Evolutionary conservation across 371 early-diverging fungal genomes (phyloP).

Genomic region (Lichtheimia corymbifera): DNA sequence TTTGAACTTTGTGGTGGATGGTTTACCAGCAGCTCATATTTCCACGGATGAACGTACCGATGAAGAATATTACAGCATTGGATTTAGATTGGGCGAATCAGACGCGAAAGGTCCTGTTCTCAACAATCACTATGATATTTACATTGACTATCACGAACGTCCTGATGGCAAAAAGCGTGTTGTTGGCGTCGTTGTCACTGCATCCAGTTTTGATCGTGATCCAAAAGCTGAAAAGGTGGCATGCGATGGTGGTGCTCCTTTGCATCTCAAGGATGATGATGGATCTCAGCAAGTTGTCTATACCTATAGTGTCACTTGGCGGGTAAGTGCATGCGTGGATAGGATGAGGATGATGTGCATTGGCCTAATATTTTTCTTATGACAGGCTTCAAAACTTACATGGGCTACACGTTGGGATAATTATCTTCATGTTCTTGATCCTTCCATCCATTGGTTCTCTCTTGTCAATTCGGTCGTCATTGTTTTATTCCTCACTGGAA

Average conservation of each 20-base stretch:
- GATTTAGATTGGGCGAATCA: slow-evolving; percentile 65
- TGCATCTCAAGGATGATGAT: slow-evolving; percentile 18
- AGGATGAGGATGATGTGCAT: neutral
- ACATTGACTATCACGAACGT: slow-evolving; percentile 79
- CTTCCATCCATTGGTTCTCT: slow-evolving; percentile 76
- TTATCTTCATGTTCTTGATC: slow-evolving; percentile 77
- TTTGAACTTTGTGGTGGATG: slow-evolving; percentile 82
- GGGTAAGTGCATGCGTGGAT: slow-evolving; percentile 35
- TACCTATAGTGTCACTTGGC: slow-evolving; percentile 85
- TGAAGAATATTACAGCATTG: slow-evolving; percentile 71
- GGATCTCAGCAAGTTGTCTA: slow-evolving; percentile 56
- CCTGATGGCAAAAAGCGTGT: slow-evolving; percentile 70
- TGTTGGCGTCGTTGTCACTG: slow-evolving; percentile 85
- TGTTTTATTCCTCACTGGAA: slow-evolving; percentile 83
- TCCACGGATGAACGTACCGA: slow-evolving; percentile 29
- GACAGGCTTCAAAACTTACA: slow-evolving; percentile 52
- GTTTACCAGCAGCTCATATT: slow-evolving; percentile 79
- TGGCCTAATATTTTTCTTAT: neutral
- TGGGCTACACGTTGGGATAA: slow-evolving; percentile 96
- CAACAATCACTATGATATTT: slow-evolving; percentile 91
- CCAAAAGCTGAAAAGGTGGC: neutral
- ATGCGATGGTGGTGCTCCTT: neutral
- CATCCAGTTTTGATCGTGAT: slow-evolving; percentile 43
- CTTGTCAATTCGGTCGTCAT: slow-evolving; percentile 88
- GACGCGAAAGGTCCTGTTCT: slow-evolving; percentile 31